Base-by-base conservation (phyloP, 108 stramenopile species). In the Cyclotella distinguenda region DNA sequence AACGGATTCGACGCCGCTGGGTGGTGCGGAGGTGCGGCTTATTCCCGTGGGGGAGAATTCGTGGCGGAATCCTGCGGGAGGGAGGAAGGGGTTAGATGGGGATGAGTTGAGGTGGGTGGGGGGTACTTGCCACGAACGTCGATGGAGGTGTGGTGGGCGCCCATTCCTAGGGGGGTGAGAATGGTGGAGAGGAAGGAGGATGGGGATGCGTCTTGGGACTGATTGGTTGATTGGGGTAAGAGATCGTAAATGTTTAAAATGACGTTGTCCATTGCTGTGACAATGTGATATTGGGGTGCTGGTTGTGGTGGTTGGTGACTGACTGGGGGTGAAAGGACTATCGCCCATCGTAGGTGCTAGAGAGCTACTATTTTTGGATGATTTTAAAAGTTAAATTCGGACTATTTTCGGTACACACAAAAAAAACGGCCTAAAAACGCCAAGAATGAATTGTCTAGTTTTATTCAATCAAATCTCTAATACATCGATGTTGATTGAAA, bases 171-270 rank as follows among this genome's bases (percentile, higher is more conserved):
- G 2, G 77, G 62, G 18, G 44, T 39, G 8, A 78, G 77, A n/a
- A 78, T 25, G 13, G 22, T 39, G 25, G 38, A 45, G 66, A 78
- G 50, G 21, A 70, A 26, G 23, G 75, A 66, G 9, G 0, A 12
- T 44, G 43, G 50, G 48, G 42, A 43, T 35, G 70, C 34, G 13
- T 32, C 8, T 23, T 51, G 43, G 27, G 51, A 69, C 25, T 61
- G 68, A 21, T 60, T 13, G 23, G 48, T 9, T 34, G 19, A 30
- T 18, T 44, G 38, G 13, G 77, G 53, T 9, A 70, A 26, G 31
- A 78, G 60, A 53, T 78, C 77, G 51, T 78, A 78, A 48, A 78
- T 61, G 40, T 78, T 70, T 31, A 78, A 72, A 25, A 73, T 62
- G 13, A 78, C 77, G 34, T 72, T 68, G 28, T 78, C 70, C 68